These are phyloP conservation scores for Angomonas ambiguus DNA, from an alignment of 208 protist genomes.

Conservation along the genomic window DNA sequence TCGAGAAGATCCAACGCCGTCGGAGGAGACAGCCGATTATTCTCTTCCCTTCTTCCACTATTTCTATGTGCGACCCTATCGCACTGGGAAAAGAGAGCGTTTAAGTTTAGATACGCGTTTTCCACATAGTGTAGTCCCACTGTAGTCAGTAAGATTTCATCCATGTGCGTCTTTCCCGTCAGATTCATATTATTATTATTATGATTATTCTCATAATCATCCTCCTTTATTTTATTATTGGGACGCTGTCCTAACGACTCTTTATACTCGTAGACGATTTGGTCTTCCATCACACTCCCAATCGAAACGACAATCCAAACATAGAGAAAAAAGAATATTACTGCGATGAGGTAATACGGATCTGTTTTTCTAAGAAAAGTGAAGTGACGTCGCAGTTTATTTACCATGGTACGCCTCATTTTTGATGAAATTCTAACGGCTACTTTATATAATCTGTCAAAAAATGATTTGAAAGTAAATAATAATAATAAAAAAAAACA, in stretches of 20 bases:
- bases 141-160: conserved; percentile 14
- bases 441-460: background rate
- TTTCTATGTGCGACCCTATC: background rate
- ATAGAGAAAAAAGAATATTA: background rate
- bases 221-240: no score
- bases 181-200: background rate
- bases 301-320: background rate
- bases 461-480: background rate
- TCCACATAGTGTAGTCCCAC: conserved; percentile 19
- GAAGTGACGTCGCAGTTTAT: no score
- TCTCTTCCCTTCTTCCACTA: background rate
- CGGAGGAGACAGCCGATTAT: background rate
- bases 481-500: conserved; percentile 12
- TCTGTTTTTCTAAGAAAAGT: background rate
- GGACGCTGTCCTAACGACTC: background rate
- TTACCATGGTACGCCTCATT: background rate
- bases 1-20: background rate
- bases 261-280: background rate
- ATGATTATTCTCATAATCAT: no score
- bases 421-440: background rate
- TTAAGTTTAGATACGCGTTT: no score
- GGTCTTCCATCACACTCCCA: background rate
- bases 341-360: background rate
- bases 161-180: background rate
- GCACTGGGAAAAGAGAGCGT: conserved; percentile 8